A percentile compares a stretch with the other conserved stretches of the same genome.
These are phyloP conservation scores for Venturiaceae sp. DNA, from an alignment of 2,329 filamentous ascomycete genomes.

Conservation along the genomic window DNA sequence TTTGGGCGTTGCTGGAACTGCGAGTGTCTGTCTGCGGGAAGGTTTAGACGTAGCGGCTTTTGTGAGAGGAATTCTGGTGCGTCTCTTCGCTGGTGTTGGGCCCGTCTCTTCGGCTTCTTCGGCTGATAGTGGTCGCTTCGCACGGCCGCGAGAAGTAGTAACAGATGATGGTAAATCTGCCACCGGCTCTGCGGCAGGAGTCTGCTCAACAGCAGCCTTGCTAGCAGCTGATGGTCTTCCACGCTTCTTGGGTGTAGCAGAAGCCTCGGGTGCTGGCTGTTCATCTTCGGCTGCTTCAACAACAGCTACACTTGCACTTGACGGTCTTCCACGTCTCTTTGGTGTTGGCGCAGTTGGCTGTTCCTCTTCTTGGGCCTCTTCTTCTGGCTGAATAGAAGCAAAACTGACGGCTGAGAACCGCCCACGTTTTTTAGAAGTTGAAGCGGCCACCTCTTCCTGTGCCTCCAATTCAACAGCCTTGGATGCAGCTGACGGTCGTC, in stretches of 20 bases:
- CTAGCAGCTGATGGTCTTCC: neutral
- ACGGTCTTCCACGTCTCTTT: neutral
- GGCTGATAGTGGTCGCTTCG: constrained; percentile 1
- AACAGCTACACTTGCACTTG: neutral
- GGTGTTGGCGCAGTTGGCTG: neutral
- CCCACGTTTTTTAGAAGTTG: neutral
- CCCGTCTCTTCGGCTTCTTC: neutral
- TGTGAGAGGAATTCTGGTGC: neutral
- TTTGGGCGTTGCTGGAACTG: neutral
- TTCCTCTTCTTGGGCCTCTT: neutral
- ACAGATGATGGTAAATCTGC: neutral
- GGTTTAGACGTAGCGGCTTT: neutral
- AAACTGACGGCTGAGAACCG: constrained; percentile 1
- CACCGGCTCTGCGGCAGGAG: neutral
- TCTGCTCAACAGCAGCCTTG: neutral
- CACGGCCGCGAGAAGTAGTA: neutral
- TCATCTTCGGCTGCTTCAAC: neutral
- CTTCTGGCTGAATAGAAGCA: neutral
- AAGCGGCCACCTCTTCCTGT: neutral
- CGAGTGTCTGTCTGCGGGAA: constrained; percentile 4
- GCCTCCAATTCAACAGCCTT: neutral
- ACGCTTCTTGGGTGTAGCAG: neutral
- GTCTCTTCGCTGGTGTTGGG: constrained; percentile 1
- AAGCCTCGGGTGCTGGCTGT: neutral
- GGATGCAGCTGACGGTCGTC: constrained; percentile 2